A percentile compares a stretch with the other conserved stretches of the same genome.
Evolutionary conservation across 1,284 basidiomycete genomes (phyloP).

Genomic region (Tilletiopsis washingtonensis): DNA sequence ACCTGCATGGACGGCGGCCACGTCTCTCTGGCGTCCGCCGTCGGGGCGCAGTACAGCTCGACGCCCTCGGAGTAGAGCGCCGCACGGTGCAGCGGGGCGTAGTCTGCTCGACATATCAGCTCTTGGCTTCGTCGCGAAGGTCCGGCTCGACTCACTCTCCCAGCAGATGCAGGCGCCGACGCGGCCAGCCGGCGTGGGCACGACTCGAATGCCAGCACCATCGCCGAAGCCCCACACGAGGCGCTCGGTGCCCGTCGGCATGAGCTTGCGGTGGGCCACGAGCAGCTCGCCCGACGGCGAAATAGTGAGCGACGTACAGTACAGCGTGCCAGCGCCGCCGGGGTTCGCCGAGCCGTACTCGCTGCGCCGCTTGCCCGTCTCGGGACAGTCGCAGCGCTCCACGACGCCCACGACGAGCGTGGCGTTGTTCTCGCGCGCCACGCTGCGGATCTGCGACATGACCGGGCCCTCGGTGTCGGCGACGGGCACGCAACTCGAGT

Average conservation of each 20-base stretch:
- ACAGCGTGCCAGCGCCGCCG: slow-evolving; percentile 57
- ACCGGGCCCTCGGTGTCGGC: slow-evolving; percentile 17
- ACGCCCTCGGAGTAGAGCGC: slow-evolving; percentile 60
- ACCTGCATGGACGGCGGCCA: slow-evolving; percentile 64
- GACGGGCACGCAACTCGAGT: slow-evolving; percentile 17
- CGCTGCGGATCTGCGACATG: slow-evolving; percentile 14
- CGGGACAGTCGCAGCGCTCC: slow-evolving; percentile 51
- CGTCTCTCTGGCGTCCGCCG: slow-evolving; percentile 60
- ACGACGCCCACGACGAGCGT: slow-evolving; percentile 61
- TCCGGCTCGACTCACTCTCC: too few relatives aligned
- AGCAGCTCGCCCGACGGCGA: slow-evolving; percentile 57
- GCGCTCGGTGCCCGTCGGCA: slow-evolving; percentile 63
- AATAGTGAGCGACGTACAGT: slow-evolving; percentile 63
- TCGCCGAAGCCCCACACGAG: slow-evolving; percentile 60
- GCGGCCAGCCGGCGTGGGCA: slow-evolving; percentile 37
- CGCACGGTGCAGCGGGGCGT: slow-evolving; percentile 59
- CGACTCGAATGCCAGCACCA: slow-evolving; percentile 39
- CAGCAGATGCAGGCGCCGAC: slow-evolving; percentile 18
- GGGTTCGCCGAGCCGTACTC: slow-evolving; percentile 31
- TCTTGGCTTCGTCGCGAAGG: too few relatives aligned
- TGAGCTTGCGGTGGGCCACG: slow-evolving; percentile 63
- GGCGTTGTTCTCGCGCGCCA: slow-evolving; percentile 17
- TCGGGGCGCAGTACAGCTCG: slow-evolving; percentile 63
- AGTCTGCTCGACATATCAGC: too few relatives aligned
- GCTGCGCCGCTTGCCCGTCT: slow-evolving; percentile 12